These are phyloP conservation scores for Voacanga thouarsii DNA, from an alignment of 257 asterid genomes.

Conservation along the genomic window DNA sequence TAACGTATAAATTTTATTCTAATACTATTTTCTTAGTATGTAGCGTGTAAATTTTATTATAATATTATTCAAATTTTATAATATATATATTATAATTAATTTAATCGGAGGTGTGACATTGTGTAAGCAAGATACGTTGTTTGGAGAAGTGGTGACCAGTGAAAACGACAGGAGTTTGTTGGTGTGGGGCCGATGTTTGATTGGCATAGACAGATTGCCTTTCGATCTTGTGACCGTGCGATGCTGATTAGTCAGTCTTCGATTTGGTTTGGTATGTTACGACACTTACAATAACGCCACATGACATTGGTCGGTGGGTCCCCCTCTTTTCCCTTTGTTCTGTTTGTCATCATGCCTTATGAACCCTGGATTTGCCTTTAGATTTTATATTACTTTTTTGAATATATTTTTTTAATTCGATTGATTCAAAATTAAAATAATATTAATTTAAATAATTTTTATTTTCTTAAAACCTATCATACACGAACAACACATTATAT, in stretches of 20 bases:
- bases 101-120: neutral
- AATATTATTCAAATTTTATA: too few relatives aligned
- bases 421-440: too few relatives aligned
- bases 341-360: neutral
- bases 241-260: neutral
- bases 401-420: too few relatives aligned
- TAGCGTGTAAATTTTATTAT: too few relatives aligned
- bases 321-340: neutral
- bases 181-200: conserved; percentile 3
- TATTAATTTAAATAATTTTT: too few relatives aligned
- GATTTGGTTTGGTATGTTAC: conserved; percentile 5
- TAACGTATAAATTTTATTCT: too few relatives aligned
- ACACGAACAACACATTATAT: too few relatives aligned
- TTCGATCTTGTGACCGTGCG: neutral
- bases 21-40: too few relatives aligned
- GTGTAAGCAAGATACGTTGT: neutral
- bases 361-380: too few relatives aligned
- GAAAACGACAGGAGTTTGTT: conserved; percentile 3
- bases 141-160: neutral
- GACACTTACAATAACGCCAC: conserved; percentile 2
- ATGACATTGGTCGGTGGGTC: neutral
- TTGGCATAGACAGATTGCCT: neutral
- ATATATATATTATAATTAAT: too few relatives aligned
- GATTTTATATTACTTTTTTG: too few relatives aligned
- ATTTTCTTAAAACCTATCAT: too few relatives aligned